phyloP scores from a whole-genome alignment of 2,329 filamentous ascomycete species.

The Aspergillaceae sp. region DNA sequence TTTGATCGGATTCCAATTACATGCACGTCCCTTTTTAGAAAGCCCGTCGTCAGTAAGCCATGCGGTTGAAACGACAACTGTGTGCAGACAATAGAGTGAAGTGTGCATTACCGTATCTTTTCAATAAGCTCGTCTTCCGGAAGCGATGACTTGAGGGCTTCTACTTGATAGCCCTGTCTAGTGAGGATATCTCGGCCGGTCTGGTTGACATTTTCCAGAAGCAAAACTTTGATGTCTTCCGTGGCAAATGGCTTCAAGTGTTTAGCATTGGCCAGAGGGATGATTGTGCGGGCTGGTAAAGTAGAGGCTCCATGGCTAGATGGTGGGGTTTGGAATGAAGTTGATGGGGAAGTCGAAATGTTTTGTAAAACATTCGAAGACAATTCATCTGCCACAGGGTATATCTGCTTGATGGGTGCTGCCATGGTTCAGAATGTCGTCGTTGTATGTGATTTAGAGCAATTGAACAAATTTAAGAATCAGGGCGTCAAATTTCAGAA shows the following conservation, averaged over 20 bases:
- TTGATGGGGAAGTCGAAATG: constrained; percentile 65
- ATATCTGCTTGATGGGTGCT: constrained; percentile 6
- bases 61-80: background rate
- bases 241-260: constrained; percentile 92
- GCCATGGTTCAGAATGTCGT: constrained; percentile 7
- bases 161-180: constrained; percentile 90
- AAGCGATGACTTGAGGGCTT: constrained; percentile 78
- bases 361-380: constrained; percentile 47
- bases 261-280: constrained; percentile 49
- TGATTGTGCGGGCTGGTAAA: constrained; percentile 30
- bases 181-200: constrained; percentile 75
- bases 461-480: no score
- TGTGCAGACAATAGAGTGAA: background rate
- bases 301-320: constrained; percentile 51
- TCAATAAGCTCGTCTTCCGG: constrained; percentile 90
- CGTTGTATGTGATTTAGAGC: background rate
- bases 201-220: constrained; percentile 93
- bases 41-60: constrained; percentile 8
- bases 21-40: constrained; percentile 65
- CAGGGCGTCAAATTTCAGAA: background rate
- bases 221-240: constrained; percentile 89
- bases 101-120: constrained; percentile 68
- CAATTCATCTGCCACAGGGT: constrained; percentile 13
- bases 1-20: constrained; percentile 98
- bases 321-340: constrained; percentile 65